These are phyloP conservation scores for Cladophialophora carrionii DNA, from an alignment of 2,329 filamentous ascomycete species.

Conservation along the genomic window DNA sequence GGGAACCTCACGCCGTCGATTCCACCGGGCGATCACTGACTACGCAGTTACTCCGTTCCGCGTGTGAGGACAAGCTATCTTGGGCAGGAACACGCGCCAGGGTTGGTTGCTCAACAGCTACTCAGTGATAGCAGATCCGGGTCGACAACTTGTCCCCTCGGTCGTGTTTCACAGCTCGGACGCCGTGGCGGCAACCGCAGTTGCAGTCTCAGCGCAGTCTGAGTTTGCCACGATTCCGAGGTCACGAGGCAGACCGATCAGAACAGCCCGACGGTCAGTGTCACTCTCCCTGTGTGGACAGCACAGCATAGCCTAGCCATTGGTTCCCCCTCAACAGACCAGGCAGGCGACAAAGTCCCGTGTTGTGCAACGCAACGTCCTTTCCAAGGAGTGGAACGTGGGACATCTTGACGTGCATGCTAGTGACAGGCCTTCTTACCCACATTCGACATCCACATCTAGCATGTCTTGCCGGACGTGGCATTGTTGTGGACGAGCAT, in stretches of 20 bases:
- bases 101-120: neutral
- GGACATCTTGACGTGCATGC: neutral
- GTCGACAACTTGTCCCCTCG: neutral
- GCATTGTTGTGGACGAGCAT: neutral
- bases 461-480: neutral
- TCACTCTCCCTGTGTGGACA: neutral
- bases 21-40: neutral
- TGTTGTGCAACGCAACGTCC: neutral
- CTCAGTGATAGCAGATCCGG: neutral
- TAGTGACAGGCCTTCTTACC: neutral
- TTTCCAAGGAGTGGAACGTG: neutral
- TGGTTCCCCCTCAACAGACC: neutral
- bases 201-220: neutral
- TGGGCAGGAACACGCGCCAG: neutral
- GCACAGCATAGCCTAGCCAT: neutral
- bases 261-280: neutral
- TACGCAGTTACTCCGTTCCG: neutral
- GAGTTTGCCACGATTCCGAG: neutral
- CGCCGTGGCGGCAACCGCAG: neutral
- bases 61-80: neutral
- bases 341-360: neutral
- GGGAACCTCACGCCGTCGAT: neutral
- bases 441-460: neutral
- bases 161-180: neutral
- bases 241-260: neutral